These are phyloP conservation scores for Bacidia rubella DNA, from an alignment of 495 filamentous ascomycete species.

Conservation along the genomic window DNA sequence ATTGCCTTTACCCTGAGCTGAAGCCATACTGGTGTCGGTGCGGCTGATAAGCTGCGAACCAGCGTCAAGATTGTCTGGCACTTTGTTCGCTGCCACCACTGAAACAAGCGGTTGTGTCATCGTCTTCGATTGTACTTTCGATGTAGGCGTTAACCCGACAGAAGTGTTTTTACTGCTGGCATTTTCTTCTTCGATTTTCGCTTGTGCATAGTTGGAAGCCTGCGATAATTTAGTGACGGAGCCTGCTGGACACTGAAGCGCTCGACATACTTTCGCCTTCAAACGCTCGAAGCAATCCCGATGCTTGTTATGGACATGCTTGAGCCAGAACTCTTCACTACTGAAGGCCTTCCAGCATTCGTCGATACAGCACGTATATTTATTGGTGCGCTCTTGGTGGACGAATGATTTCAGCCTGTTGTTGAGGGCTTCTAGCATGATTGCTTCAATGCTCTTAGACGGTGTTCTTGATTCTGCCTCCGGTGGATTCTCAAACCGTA, in stretches of 20 bases:
- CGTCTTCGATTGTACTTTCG: too few relatives aligned
- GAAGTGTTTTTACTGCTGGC: too few relatives aligned
- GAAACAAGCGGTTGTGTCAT: too few relatives aligned
- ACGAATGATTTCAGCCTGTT: background rate
- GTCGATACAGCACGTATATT: background rate
- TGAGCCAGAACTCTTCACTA: background rate
- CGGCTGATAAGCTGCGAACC: too few relatives aligned
- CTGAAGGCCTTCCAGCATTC: background rate
- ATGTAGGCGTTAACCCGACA: too few relatives aligned
- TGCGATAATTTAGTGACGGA: too few relatives aligned
- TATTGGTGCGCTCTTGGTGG: background rate
- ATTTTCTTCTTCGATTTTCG: background rate
- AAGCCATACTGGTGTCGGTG: too few relatives aligned
- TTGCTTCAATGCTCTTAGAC: background rate
- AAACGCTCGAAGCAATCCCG: background rate
- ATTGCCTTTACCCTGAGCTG: too few relatives aligned
- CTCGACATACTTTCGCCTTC: background rate
- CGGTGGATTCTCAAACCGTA: background rate
- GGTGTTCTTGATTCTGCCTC: background rate
- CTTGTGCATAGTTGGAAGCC: background rate
- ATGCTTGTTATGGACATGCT: background rate
- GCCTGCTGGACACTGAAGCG: too few relatives aligned
- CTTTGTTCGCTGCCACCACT: too few relatives aligned
- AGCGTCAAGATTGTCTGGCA: too few relatives aligned
- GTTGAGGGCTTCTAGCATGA: background rate